A percentile compares a stretch with the other conserved stretches of the same genome.
Evolutionary conservation across 2,329 filamentous ascomycete species (phyloP).

Genomic region (Colletotrichum sp.): DNA sequence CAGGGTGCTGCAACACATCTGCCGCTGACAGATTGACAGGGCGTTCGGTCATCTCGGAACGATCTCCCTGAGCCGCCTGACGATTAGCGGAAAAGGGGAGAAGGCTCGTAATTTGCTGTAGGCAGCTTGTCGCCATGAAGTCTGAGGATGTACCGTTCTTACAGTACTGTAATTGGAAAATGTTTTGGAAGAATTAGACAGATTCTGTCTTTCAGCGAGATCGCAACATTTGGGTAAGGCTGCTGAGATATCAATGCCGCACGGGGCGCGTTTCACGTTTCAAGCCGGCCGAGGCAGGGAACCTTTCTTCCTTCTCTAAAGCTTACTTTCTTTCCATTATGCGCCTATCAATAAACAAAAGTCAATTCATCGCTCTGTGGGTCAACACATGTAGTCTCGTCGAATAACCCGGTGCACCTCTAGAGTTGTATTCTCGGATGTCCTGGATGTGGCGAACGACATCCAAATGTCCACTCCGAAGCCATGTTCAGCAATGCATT

Average conservation of each 20-base stretch:
- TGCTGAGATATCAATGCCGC: neutral
- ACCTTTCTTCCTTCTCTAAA: neutral
- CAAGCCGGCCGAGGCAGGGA: neutral
- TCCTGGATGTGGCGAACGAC: neutral
- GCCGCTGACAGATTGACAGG: neutral
- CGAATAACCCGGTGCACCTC: neutral
- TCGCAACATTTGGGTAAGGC: neutral
- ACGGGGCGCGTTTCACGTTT: neutral
- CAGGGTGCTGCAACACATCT: neutral
- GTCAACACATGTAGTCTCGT: neutral
- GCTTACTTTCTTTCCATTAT: neutral
- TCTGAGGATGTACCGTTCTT: neutral
- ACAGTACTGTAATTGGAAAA: neutral
- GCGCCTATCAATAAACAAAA: neutral
- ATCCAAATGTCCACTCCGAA: neutral
- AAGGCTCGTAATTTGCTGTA: neutral
- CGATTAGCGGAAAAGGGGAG: neutral
- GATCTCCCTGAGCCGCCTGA: neutral
- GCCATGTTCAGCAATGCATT: neutral
- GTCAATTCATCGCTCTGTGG: neutral
- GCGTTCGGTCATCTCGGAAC: neutral
- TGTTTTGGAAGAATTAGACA: neutral
- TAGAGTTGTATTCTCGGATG: neutral
- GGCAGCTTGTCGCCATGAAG: neutral
- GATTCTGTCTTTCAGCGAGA: neutral